A percentile compares a stretch with the other conserved stretches of the same genome.
Evolutionary conservation across 2,329 filamentous ascomycete genomes (phyloP).

Genomic region (Pestalotiopsis sp.): DNA sequence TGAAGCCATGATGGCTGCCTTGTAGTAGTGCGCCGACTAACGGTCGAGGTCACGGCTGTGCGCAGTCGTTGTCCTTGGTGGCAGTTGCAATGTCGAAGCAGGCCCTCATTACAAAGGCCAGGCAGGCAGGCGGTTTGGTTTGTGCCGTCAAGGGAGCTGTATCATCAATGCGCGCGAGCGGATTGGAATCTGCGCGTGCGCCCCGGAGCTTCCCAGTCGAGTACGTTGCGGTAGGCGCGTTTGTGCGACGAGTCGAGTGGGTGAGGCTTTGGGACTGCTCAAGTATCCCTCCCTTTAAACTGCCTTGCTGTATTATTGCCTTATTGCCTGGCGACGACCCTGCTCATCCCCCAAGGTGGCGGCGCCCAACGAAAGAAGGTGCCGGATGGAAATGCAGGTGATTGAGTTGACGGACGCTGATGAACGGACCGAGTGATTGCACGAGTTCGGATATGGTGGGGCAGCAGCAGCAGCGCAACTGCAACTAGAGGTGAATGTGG

Average conservation of each 20-base stretch:
- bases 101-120: slow-evolving; percentile 9
- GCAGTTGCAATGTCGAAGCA: neutral
- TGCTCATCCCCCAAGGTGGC: neutral
- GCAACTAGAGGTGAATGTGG: neutral
- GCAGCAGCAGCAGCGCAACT: neutral
- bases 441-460: neutral
- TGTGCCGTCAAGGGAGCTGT: neutral
- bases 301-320: neutral
- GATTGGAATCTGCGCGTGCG: neutral
- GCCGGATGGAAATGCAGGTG: neutral
- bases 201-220: neutral
- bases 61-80: neutral
- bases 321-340: neutral
- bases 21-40: neutral
- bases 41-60: neutral
- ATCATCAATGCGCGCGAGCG: neutral
- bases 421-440: neutral
- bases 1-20: slow-evolving; percentile 11
- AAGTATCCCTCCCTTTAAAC: too few relatives aligned
- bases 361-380: neutral
- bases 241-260: neutral
- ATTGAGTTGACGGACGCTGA: neutral
- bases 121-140: neutral
- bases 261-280: neutral
- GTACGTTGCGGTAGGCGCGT: neutral